A percentile compares a stretch with the other conserved stretches of the same genome.
These are phyloP conservation scores for Cyberlindnera amylophila DNA, from an alignment of 805 yeast genomes.

Conservation along the genomic window DNA sequence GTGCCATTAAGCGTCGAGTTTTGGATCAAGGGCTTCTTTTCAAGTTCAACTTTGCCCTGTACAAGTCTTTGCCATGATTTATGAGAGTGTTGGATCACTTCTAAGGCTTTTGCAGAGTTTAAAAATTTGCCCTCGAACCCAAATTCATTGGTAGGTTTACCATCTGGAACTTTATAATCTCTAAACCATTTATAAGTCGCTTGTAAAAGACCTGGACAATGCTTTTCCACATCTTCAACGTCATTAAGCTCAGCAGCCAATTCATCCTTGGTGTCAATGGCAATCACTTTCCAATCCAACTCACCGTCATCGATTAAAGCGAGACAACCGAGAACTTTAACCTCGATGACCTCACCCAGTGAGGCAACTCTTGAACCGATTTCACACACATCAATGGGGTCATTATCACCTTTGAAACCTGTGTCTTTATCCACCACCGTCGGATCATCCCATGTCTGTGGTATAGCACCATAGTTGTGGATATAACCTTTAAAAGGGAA, in stretches of 20 bases:
- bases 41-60: slow-evolving; percentile 40
- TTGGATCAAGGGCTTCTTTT: slow-evolving; percentile 29
- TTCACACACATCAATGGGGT: slow-evolving; percentile 83
- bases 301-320: slow-evolving; percentile 93
- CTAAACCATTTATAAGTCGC: slow-evolving; percentile 98
- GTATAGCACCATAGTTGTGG: slow-evolving; percentile 98
- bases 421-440: slow-evolving; percentile 62
- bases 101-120: slow-evolving; percentile 81
- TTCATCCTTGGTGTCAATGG: slow-evolving; percentile 78
- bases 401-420: slow-evolving; percentile 70
- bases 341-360: slow-evolving; percentile 78
- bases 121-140: slow-evolving; percentile 96
- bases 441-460: slow-evolving; percentile 58
- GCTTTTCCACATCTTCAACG: slow-evolving; percentile 84
- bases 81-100: slow-evolving; percentile 75
- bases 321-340: slow-evolving; percentile 89
- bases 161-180: slow-evolving; percentile 96
- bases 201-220: slow-evolving; percentile 89
- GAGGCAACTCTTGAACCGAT: slow-evolving; percentile 64
- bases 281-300: slow-evolving; percentile 90
- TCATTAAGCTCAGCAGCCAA: slow-evolving; percentile 83
- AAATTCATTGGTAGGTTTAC: slow-evolving; percentile 93
- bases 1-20: slow-evolving; percentile 60
- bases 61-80: slow-evolving; percentile 81
- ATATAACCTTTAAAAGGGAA: slow-evolving; percentile 99